These are phyloP conservation scores for Daldinia loculata DNA, from an alignment of 495 filamentous ascomycete genomes.

Conservation along the genomic window DNA sequence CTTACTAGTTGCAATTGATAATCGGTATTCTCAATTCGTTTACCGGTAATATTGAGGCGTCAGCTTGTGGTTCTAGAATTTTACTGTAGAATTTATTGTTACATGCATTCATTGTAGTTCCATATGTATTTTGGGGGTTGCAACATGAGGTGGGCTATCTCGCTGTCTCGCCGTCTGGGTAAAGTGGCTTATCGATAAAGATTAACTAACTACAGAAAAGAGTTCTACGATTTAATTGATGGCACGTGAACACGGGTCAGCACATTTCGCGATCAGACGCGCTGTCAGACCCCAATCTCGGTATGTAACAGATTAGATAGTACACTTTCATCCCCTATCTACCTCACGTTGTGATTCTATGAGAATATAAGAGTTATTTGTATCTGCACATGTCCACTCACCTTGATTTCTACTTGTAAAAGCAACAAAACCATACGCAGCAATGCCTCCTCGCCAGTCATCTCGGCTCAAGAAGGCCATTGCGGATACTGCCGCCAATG, in stretches of 20 bases:
- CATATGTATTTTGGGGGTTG: not conserved
- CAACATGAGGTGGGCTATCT: not conserved
- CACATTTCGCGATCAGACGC: slow-evolving; percentile 28
- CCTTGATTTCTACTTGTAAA: not conserved
- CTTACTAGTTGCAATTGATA: not conserved
- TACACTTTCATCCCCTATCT: not conserved
- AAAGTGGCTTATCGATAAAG: slow-evolving; percentile 21
- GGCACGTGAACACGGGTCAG: slow-evolving; percentile 33
- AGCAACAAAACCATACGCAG: slow-evolving; percentile 1
- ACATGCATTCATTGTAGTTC: not conserved
- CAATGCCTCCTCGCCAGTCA: slow-evolving; percentile 41
- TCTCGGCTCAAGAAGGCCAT: slow-evolving; percentile 30
- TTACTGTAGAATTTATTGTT: not conserved
- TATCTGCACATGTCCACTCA: not conserved
- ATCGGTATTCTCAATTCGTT: not conserved
- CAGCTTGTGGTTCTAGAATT: not conserved
- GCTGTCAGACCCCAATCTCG: slow-evolving; percentile 4
- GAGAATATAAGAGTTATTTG: not conserved
- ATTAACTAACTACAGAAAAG: not conserved
- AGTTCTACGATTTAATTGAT: slow-evolving; percentile 20
- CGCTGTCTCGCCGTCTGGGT: no score
- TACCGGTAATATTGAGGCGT: not conserved
- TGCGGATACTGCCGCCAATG: slow-evolving; percentile 23
- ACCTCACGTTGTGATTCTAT: not conserved
- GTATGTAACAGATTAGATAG: slow-evolving; percentile 7